Conservation (phyloP, 495 filamentous ascomycete species). For the Podospora fimiseda region DNA sequence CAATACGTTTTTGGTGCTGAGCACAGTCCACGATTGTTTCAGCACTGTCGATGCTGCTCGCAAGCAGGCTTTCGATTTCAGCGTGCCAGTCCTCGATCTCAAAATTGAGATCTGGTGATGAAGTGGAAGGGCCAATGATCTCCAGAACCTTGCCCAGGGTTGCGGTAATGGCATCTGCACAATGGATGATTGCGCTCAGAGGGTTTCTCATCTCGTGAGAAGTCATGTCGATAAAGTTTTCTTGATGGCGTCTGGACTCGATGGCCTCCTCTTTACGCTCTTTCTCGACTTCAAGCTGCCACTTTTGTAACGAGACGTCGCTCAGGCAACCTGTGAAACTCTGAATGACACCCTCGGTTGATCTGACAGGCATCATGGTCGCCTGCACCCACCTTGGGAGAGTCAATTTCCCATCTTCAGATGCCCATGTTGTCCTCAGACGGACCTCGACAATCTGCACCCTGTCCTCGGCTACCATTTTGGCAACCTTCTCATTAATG, state of each 20-base stretch:
- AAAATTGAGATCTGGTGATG: too few species aligned
- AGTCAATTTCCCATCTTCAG: constrained; percentile 25
- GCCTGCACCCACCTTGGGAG: constrained; percentile 30
- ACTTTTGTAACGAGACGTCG: constrained; percentile 34
- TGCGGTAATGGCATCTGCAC: constrained; percentile 49
- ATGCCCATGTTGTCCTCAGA: constrained; percentile 28
- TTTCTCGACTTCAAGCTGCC: constrained; percentile 33
- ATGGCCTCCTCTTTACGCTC: constrained; percentile 40
- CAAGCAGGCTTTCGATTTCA: constrained; percentile 35
- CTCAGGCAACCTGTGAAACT: constrained; percentile 34
- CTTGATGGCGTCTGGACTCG: constrained; percentile 43
- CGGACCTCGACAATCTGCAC: constrained; percentile 29
- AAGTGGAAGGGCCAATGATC: constrained; percentile 15
- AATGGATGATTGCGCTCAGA: constrained; percentile 64
- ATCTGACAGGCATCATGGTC: constrained; percentile 31
- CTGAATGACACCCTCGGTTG: constrained; percentile 25
- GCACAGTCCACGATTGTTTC: constrained; percentile 72
- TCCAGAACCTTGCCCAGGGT: constrained; percentile 26
- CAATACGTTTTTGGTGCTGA: constrained; percentile 72
- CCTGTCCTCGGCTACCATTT: constrained; percentile 23
- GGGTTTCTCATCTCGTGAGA: constrained; percentile 76
- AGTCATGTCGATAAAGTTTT: constrained; percentile 75
- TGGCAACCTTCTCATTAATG: constrained; percentile 21
- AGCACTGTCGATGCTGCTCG: constrained; percentile 56
- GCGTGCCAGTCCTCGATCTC: constrained; percentile 6